Evolutionary conservation across 768 basidiomycete genomes (phyloP), one percentile per base, ranked within the genome.

Genomic region (Cystobasidium onofrii): DNA sequence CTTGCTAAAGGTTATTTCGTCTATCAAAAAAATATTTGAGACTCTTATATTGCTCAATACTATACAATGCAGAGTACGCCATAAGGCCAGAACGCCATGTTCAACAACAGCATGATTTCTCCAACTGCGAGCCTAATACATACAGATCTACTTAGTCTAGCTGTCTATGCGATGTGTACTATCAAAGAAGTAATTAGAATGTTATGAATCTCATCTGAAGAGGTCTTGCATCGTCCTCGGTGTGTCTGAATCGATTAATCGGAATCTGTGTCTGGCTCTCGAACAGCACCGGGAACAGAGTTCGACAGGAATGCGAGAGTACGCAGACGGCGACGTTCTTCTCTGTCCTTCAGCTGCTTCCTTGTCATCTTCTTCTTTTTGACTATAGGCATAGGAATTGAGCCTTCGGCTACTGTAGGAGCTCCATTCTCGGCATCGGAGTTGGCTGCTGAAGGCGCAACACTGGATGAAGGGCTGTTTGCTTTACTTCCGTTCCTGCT

Each of bases 281-380:
- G 2, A 17, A 39, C 55, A 4, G 73, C 31, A 23, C 73, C 73
- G 4, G 64, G 64, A 36, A 69, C 36, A 15, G 60, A 64, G 36
- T 27, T 55, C 15, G 27, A 57, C 39, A 74, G 39, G 65, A 67
- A 75, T 15, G 31, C 31, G 12, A 75, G 18, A 1, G 75, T 75
- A 1, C 75, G 70, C 27, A 87, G 79, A 79, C 88, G 85, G 80
- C 90, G 85, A 74, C 94, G 85, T 81, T 93, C 94, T 81, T 93
- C 92, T 81, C 87, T 88, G 4, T 86, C 91, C 82, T 97, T 97
- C 76, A 89, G 29, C 81, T 95, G 90, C 82, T 92, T 92, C 61
- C 90, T 86, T n/a, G 90, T 91, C 80, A 89, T 92, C 82, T 84
- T 88, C 64, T 83, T 79, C 79, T 80, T 81, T 65, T 80, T 64